Conservation (phyloP, 202 grass and related monocot species). For the Schoenoplectus tabernaemontani region DNA sequence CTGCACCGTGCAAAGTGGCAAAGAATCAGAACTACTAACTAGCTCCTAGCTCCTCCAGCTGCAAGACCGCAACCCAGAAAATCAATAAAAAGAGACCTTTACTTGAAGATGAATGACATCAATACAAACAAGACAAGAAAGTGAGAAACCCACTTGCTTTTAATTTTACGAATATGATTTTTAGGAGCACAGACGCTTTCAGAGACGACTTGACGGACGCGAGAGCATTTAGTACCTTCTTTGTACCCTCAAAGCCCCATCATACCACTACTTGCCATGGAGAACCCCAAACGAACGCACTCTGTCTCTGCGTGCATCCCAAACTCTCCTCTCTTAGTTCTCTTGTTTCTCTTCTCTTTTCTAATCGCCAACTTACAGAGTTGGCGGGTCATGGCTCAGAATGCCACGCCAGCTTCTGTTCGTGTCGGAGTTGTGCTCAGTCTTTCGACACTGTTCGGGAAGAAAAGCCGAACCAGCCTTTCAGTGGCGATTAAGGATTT, state of each 20-base stretch:
- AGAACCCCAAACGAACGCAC: not conserved
- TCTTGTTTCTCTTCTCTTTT: constrained; percentile 13
- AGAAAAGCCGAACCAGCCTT: constrained; percentile 32
- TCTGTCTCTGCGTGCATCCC: not conserved
- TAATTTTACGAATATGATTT: not conserved
- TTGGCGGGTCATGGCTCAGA: constrained; percentile 17
- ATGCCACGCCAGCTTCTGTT: constrained; percentile 11
- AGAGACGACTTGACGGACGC: not conserved
- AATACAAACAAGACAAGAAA: no score
- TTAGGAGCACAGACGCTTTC: no score
- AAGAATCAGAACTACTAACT: no score
- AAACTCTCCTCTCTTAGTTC: not conserved
- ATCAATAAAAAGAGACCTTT: no score
- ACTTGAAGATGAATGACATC: no score
- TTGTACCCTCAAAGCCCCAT: no score
- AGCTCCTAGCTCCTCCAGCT: no score
- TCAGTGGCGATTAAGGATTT: constrained; percentile 65
- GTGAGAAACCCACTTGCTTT: not conserved
- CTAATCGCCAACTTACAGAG: not conserved
- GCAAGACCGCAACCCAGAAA: no score
- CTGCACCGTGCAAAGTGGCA: no score
- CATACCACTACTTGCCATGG: not conserved
- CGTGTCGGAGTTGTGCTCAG: constrained; percentile 52
- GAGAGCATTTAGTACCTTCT: not conserved
- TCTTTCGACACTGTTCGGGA: constrained; percentile 24